Evolutionary conservation across 2,329 filamentous ascomycete genomes (phyloP), one percentile per base, ranked within the genome.

Genomic region (Hypoxylon rubiginosum): DNA sequence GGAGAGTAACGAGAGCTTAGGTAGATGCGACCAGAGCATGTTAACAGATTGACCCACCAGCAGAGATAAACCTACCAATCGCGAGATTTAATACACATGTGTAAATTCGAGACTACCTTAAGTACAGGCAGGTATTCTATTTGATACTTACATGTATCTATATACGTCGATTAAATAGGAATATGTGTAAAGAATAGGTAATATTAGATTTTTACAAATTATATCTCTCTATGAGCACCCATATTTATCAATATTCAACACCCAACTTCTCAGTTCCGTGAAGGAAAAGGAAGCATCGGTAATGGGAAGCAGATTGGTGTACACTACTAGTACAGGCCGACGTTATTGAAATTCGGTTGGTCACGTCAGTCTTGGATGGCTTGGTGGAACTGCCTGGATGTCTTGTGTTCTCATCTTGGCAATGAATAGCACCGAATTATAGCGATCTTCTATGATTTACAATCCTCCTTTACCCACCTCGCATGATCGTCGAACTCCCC

Each of bases 361-460:
- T 67, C 53, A 58, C 53, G 54, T 66, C 58, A 51, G 26, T 59
- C 54, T 60, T 57, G 55, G 51, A 30, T 28, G 15, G 24, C 24
- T 56, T 24, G 30, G 56, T 56, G 52, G 51, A 53, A 52, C 39
- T 19, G 28, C 24, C 55, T 39, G 51, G 58, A 24, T 48, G 60
- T 58, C 61, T 62, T 59, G 19, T 62, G 43, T 56, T 56, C 67
- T 69, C 58, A 45, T 60, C 51, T 69, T 60, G 61, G 67, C 36
- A 67, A 67, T 64, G 67, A 69, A 64, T 43, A 56, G 11, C 67
- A 58, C 51, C 48, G 39, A 17, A 28, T 62, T 53, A 69, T 69
- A 65, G 49, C 17, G 67, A 69, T 69, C 67, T 67, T 64, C 67
- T 17, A 41, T 54, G 58, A 65, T 67, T 62, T 62, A 24, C 64